A percentile compares a stretch with the other conserved stretches of the same genome.
Conservation (phyloP, 78 protist species). For the Planoprotostelium fungivorum region DNA sequence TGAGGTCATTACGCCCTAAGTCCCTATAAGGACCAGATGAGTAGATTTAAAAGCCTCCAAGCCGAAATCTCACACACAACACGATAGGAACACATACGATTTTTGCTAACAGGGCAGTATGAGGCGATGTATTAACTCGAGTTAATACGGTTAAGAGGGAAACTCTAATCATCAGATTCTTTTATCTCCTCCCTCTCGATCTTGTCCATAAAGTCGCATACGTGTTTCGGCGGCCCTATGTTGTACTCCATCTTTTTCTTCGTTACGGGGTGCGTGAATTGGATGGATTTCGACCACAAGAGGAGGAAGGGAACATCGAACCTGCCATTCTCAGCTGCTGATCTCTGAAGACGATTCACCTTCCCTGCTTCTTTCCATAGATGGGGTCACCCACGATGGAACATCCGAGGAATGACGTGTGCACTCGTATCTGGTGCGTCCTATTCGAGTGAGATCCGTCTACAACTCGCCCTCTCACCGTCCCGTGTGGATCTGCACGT, state of each 20-base stretch:
- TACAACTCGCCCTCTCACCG: constrained; percentile 21
- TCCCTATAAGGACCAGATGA: too few relatives aligned
- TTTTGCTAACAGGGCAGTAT: too few relatives aligned
- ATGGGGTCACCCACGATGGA: constrained; percentile 67
- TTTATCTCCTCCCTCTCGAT: constrained; percentile 11
- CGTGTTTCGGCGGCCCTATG: constrained; percentile 31
- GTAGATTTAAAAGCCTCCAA: too few relatives aligned
- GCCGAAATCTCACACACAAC: too few relatives aligned
- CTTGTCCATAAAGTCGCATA: constrained; percentile 19
- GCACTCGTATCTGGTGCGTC: constrained; percentile 28
- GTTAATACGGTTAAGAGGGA: too few relatives aligned
- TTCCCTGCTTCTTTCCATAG: constrained; percentile 27
- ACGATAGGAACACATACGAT: too few relatives aligned
- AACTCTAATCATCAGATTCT: too few relatives aligned
- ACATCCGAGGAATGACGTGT: constrained; percentile 16
- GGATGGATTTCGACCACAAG: constrained; percentile 24
- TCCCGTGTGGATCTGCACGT: constrained; percentile 52
- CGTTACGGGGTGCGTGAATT: constrained; percentile 33
- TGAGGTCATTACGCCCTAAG: too few relatives aligned
- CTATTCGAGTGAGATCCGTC: not conserved
- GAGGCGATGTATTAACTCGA: too few relatives aligned
- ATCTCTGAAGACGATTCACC: not conserved
- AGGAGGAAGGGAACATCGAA: constrained; percentile 19
- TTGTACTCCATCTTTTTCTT: constrained; percentile 14
- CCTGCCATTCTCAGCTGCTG: not conserved